These are phyloP conservation scores for Chalciporus pseudorubinellus DNA, from an alignment of 768 basidiomycete genomes.

Conservation along the genomic window DNA sequence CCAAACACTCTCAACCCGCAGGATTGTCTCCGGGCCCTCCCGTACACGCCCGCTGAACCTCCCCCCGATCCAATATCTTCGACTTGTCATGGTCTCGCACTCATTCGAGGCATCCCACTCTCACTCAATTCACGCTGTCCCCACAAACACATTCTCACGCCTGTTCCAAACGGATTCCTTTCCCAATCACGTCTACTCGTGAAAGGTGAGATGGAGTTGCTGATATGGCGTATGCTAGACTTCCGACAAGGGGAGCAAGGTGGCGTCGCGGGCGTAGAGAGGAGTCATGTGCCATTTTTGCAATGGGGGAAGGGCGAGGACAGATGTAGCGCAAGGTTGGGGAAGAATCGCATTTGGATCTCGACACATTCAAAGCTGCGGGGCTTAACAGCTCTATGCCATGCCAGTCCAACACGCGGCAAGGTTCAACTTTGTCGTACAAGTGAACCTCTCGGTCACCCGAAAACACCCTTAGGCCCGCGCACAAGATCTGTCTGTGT, in stretches of 20 bases:
- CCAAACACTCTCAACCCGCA: not conserved
- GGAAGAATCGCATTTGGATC: too few relatives aligned
- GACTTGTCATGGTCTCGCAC: constrained; percentile 69
- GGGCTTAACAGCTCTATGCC: too few relatives aligned
- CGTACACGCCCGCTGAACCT: constrained; percentile 56
- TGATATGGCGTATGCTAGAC: constrained; percentile 85
- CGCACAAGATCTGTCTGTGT: too few relatives aligned
- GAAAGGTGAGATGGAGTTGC: constrained; percentile 87
- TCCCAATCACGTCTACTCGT: constrained; percentile 43
- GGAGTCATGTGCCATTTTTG: constrained; percentile 68
- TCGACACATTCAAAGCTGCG: too few relatives aligned
- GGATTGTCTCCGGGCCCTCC: constrained; percentile 27
- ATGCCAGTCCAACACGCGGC: too few relatives aligned
- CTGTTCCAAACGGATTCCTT: constrained; percentile 55
- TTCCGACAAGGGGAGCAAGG: constrained; percentile 44
- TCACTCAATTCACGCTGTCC: constrained; percentile 29
- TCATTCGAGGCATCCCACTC: constrained; percentile 54
- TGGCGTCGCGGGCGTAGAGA: constrained; percentile 47
- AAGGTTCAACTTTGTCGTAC: too few relatives aligned
- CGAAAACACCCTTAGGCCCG: too few relatives aligned
- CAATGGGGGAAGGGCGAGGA: constrained; percentile 72
- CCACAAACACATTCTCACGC: constrained; percentile 75
- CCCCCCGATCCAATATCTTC: constrained; percentile 61
- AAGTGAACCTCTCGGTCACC: too few relatives aligned
- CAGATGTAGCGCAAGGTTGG: too few relatives aligned